Evolutionary conservation across 2,329 filamentous ascomycete genomes (phyloP).

Genomic region (Ascochyta koolunga): DNA sequence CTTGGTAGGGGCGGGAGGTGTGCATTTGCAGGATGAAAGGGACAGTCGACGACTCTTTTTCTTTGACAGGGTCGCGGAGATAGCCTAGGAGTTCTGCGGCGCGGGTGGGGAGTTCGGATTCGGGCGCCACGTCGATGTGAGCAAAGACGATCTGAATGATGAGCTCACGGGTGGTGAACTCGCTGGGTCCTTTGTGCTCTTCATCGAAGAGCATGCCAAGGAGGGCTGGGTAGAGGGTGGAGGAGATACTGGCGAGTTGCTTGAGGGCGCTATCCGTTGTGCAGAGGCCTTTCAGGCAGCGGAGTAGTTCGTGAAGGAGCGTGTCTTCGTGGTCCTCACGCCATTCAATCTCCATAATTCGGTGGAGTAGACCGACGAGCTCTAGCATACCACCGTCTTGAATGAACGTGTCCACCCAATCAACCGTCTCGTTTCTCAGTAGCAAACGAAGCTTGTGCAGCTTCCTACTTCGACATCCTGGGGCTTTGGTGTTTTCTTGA

Average conservation of each 20-base stretch:
- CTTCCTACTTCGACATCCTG: constrained; percentile 91
- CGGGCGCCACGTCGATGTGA: constrained; percentile 71
- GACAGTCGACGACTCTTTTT: constrained; percentile 76
- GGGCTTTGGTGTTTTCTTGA: constrained; percentile 80
- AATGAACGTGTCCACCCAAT: constrained; percentile 94
- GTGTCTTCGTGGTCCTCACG: constrained; percentile 96
- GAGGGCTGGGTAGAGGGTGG: constrained; percentile 82
- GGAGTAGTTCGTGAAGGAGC: constrained; percentile 86
- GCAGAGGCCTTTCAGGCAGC: constrained; percentile 92
- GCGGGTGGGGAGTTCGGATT: constrained; percentile 67
- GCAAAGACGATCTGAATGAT: constrained; percentile 89
- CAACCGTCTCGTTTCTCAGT: constrained; percentile 90
- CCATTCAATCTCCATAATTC: constrained; percentile 97
- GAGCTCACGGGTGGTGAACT: constrained; percentile 91
- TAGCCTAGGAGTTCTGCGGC: constrained; percentile 78
- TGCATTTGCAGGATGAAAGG: constrained; percentile 91
- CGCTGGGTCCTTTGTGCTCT: constrained; percentile 96
- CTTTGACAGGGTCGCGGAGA: constrained; percentile 74
- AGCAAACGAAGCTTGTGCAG: constrained; percentile 90
- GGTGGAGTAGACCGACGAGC: constrained; percentile 81
- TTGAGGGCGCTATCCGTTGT: constrained; percentile 87
- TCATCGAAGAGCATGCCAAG: constrained; percentile 92
- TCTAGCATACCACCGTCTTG: constrained; percentile 89
- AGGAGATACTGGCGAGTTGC: constrained; percentile 79
- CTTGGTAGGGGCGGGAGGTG: constrained; percentile 82